phyloP scores from a whole-genome alignment of 768 basidiomycete genomes.

The Russula earlei region DNA sequence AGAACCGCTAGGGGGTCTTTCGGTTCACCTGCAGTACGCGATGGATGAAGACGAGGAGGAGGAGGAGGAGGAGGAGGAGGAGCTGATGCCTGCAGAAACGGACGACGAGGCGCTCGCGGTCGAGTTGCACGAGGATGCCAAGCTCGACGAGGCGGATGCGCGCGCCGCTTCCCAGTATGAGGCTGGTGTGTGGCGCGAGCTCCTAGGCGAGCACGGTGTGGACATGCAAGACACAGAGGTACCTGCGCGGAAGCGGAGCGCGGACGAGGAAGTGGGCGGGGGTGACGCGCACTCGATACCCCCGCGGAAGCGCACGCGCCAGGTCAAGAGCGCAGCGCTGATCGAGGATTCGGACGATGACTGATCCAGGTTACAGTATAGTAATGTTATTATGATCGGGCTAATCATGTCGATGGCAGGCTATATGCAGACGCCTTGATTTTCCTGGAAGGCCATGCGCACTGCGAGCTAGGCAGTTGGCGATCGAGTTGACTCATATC shows the following conservation, averaged over 20 bases:
- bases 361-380: no score
- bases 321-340: no score
- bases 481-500: no score
- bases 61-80: background rate
- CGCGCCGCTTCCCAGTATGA: constrained; percentile 30
- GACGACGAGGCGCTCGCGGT: constrained; percentile 31
- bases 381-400: no score
- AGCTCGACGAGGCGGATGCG: constrained; percentile 32
- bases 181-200: constrained; percentile 31
- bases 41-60: background rate
- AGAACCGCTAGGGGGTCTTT: background rate
- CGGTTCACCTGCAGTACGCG: background rate
- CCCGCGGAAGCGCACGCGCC: constrained; percentile 4
- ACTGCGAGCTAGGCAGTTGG: no score
- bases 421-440: no score
- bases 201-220: background rate
- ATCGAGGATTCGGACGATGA: no score
- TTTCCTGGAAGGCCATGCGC: no score
- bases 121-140: constrained; percentile 37
- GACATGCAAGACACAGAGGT: background rate
- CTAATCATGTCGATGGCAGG: no score
- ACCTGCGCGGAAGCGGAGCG: background rate
- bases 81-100: constrained; percentile 26
- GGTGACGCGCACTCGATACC: background rate
- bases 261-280: background rate